Evolutionary conservation across 108 stramenopile genomes (phyloP).

Genomic region (Chaetoceros tenuissimus): DNA sequence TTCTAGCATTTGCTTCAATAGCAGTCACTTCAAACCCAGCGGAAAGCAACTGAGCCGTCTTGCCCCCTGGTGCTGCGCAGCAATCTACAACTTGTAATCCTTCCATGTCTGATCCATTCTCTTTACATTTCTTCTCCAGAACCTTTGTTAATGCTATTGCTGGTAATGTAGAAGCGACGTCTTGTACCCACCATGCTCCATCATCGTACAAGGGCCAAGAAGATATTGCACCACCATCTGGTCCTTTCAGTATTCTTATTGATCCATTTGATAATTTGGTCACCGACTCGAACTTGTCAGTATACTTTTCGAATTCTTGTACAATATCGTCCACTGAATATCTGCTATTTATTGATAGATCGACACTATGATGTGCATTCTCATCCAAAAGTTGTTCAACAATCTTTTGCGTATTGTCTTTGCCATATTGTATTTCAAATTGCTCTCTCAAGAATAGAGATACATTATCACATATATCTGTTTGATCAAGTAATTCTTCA

Average conservation of each 20-base stretch:
- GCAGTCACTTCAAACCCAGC: constrained; percentile 74
- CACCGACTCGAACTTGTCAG: constrained; percentile 18
- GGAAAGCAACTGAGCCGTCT: constrained; percentile 89
- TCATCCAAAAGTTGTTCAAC: background rate
- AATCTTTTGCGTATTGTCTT: constrained; percentile 17
- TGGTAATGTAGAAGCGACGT: constrained; percentile 65
- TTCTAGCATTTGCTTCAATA: constrained; percentile 40
- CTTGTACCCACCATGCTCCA: constrained; percentile 82
- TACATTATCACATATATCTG: constrained; percentile 43
- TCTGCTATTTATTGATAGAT: constrained; percentile 4
- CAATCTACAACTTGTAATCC: constrained; percentile 82
- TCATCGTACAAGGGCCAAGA: constrained; percentile 62
- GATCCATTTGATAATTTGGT: constrained; percentile 58
- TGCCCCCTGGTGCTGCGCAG: constrained; percentile 96
- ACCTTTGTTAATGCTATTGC: constrained; percentile 49
- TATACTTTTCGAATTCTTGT: constrained; percentile 6
- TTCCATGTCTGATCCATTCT: constrained; percentile 10
- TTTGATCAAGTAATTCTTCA: constrained; percentile 23
- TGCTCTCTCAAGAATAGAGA: constrained; percentile 46
- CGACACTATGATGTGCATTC: constrained; percentile 25
- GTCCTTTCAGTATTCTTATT: constrained; percentile 27
- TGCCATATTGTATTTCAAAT: constrained; percentile 51
- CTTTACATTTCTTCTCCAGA: constrained; percentile 15
- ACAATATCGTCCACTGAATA: constrained; percentile 4
- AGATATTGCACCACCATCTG: constrained; percentile 29